These are phyloP conservation scores for Pholiota molesta DNA, from an alignment of 768 basidiomycete genomes.

Conservation along the genomic window DNA sequence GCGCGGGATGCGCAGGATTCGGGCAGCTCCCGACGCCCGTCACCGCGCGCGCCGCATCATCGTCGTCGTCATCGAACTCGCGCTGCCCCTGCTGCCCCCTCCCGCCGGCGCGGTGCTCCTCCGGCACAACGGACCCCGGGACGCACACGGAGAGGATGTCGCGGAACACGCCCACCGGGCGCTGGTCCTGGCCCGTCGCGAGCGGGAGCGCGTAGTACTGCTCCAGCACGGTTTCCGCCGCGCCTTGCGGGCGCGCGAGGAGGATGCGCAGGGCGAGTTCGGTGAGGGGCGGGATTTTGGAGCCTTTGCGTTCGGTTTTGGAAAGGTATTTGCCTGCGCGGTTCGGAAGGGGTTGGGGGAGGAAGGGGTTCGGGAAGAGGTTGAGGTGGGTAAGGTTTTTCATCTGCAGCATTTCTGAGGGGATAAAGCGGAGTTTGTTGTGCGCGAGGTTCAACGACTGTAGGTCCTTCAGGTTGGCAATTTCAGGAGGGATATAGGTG, in stretches of 20 bases:
- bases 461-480: slow-evolving; percentile 54
- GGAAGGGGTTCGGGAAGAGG: slow-evolving; percentile 65
- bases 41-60: slow-evolving; percentile 21
- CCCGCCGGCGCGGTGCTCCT: slow-evolving; percentile 22
- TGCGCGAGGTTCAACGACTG: slow-evolving; percentile 62
- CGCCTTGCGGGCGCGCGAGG: slow-evolving; percentile 16
- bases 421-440: slow-evolving; percentile 62
- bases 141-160: slow-evolving; percentile 38
- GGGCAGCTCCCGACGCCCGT: slow-evolving; percentile 49
- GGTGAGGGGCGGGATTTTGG: slow-evolving; percentile 31
- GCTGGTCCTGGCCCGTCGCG: slow-evolving; percentile 20
- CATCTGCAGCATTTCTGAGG: slow-evolving; percentile 67
- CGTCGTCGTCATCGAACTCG: slow-evolving; percentile 22
- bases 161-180: slow-evolving; percentile 34
- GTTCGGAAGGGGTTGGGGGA: slow-evolving; percentile 26
- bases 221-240: slow-evolving; percentile 32
- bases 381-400: slow-evolving; percentile 44
- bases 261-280: slow-evolving; percentile 39
- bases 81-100: neutral
- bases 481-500: slow-evolving; percentile 62
- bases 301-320: slow-evolving; percentile 20
- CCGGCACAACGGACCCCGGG: slow-evolving; percentile 38
- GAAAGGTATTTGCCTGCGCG: slow-evolving; percentile 27
- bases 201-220: slow-evolving; percentile 39
- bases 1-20: slow-evolving; percentile 45